phyloP scores from a whole-genome alignment of 768 basidiomycete genomes.

The Polyporus arcularius region DNA sequence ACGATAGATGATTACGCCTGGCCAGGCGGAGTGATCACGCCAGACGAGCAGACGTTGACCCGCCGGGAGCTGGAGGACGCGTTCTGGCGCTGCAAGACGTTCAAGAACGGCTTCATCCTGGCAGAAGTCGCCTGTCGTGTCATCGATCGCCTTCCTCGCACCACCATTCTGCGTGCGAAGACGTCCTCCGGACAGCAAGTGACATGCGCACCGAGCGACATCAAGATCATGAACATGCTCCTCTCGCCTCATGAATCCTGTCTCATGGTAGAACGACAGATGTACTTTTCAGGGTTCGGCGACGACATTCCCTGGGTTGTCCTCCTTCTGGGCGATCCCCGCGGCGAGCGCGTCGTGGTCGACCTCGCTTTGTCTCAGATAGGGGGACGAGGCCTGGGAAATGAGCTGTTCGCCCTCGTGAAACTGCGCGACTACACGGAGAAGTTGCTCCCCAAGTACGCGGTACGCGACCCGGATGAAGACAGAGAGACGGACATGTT shows the following conservation, averaged over 20 bases:
- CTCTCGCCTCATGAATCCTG: slow-evolving; percentile 15
- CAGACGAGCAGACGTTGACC: slow-evolving; percentile 2
- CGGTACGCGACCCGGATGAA: not conserved
- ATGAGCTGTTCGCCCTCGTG: slow-evolving; percentile 25
- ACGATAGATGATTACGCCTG: slow-evolving; percentile 10
- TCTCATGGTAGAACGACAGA: slow-evolving; percentile 13
- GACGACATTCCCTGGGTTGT: slow-evolving; percentile 16
- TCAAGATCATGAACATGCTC: not conserved
- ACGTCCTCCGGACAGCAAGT: slow-evolving; percentile 17
- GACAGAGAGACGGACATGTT: not conserved
- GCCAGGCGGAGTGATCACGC: slow-evolving; percentile 11
- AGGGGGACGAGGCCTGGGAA: slow-evolving; percentile 19
- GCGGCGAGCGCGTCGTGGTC: slow-evolving; percentile 15
- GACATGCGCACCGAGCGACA: slow-evolving; percentile 12
- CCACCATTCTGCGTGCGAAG: slow-evolving; percentile 14
- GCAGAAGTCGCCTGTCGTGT: slow-evolving; percentile 19
- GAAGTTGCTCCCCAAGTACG: slow-evolving; percentile 17
- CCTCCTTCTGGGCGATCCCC: slow-evolving; percentile 17
- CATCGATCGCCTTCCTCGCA: slow-evolving; percentile 19
- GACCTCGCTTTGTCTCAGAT: slow-evolving; percentile 21
- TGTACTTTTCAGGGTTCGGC: slow-evolving; percentile 17
- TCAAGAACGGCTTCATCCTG: slow-evolving; percentile 21
- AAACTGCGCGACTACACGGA: slow-evolving; percentile 16
- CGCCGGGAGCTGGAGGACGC: slow-evolving; percentile 22
- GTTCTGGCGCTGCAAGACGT: slow-evolving; percentile 26